Percentiles rank a stretch among this genome's conserved stretches.
phyloP scores from a whole-genome alignment of 495 filamentous ascomycete genomes.

The Rhizodiscina lignyota region DNA sequence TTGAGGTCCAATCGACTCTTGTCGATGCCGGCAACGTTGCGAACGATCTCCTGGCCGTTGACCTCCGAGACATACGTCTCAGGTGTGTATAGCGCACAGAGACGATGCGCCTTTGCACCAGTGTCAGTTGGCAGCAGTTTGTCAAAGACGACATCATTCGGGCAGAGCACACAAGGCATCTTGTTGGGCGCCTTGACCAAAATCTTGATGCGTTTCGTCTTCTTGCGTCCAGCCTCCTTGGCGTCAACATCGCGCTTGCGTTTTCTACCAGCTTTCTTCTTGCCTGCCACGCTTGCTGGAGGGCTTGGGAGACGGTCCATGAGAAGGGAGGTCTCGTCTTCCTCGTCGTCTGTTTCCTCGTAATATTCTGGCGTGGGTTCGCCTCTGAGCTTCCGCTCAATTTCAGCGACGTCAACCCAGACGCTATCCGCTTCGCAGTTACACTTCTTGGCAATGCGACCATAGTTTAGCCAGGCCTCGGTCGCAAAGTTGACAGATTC shows the following conservation, averaged over 20 bases:
- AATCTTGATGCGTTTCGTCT: constrained; percentile 57
- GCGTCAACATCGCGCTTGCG: constrained; percentile 38
- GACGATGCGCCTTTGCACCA: constrained; percentile 70
- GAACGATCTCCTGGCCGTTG: constrained; percentile 54
- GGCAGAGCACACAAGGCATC: constrained; percentile 85
- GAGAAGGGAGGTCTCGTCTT: constrained; percentile 49
- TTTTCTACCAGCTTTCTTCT: constrained; percentile 38
- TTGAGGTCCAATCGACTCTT: constrained; percentile 82
- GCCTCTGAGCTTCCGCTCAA: constrained; percentile 84
- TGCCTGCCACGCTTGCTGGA: constrained; percentile 52
- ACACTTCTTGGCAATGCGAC: constrained; percentile 94
- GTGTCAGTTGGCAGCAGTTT: constrained; percentile 76
- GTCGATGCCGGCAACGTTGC: constrained; percentile 60
- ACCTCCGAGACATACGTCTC: constrained; percentile 73
- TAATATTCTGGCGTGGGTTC: constrained; percentile 82
- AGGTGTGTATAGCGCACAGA: constrained; percentile 79
- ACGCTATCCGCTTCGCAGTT: constrained; percentile 92
- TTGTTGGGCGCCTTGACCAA: constrained; percentile 51
- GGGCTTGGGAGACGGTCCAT: constrained; percentile 65
- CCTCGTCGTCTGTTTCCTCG: constrained; percentile 60
- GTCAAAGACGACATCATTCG: constrained; percentile 76
- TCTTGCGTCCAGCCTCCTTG: constrained; percentile 38
- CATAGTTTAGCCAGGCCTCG: constrained; percentile 85
- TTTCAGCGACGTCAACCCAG: constrained; percentile 91
- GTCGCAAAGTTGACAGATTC: constrained; percentile 98